A percentile compares a stretch with the other conserved stretches of the same genome.
phyloP scores from a whole-genome alignment of 495 filamentous ascomycete genomes.

The Mytilinidion resinicola region DNA sequence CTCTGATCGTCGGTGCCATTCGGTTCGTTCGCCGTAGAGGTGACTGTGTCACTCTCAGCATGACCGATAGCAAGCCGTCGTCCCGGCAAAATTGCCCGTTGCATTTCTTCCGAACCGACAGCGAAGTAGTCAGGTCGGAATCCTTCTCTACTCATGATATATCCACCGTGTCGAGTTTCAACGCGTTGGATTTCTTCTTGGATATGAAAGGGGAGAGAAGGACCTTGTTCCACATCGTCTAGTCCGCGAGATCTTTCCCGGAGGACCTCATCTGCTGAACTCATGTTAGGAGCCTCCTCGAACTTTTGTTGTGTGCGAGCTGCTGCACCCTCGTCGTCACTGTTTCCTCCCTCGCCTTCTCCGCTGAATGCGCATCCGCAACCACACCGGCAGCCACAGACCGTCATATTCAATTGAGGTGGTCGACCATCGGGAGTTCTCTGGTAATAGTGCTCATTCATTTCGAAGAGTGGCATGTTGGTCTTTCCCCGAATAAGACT shows the following conservation, averaged over 20 bases:
- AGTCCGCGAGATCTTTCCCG: neutral
- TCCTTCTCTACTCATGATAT: neutral
- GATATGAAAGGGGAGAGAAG: neutral
- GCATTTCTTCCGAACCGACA: neutral
- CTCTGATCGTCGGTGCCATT: slow-evolving; percentile 10
- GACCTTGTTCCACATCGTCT: neutral
- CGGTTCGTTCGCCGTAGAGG: slow-evolving; percentile 8
- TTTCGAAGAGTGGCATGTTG: neutral
- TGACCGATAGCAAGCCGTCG: neutral
- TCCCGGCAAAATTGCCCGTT: neutral
- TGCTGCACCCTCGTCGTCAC: slow-evolving; percentile 14
- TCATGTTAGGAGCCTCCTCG: slow-evolving; percentile 2
- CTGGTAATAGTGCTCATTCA: neutral
- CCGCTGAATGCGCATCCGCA: slow-evolving; percentile 4
- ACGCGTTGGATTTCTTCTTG: neutral
- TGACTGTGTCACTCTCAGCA: neutral
- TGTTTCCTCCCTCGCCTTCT: neutral
- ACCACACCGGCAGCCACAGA: slow-evolving; percentile 18
- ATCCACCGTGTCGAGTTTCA: slow-evolving; percentile 5
- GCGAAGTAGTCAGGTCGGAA: neutral
- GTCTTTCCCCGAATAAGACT: too few species aligned
- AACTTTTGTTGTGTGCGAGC: neutral
- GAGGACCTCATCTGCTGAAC: neutral
- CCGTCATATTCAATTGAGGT: slow-evolving; percentile 19
- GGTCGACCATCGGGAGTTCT: slow-evolving; percentile 6